Evolutionary conservation across 1,139 yeast species (phyloP).

Genomic region (Yamadazyma spencermartinsiae): DNA sequence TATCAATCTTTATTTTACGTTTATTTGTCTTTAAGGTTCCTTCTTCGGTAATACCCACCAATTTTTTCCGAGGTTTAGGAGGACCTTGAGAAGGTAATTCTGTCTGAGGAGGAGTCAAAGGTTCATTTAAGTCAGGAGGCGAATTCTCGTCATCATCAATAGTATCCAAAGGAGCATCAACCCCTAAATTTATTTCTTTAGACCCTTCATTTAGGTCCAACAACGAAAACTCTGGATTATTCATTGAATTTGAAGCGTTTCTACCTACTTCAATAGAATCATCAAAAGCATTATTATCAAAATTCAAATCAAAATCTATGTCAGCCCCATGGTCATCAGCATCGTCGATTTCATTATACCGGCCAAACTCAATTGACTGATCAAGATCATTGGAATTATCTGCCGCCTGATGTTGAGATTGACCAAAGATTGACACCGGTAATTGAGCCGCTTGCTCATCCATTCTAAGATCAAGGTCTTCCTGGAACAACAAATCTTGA

Average conservation of each 20-base stretch:
- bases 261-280: constrained; percentile 52
- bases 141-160: constrained; percentile 23
- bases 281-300: constrained; percentile 28
- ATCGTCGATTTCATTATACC: constrained; percentile 32
- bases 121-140: constrained; percentile 18
- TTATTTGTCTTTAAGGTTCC: constrained; percentile 43
- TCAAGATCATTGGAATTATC: constrained; percentile 31
- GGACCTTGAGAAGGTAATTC: constrained; percentile 4
- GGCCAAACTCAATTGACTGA: constrained; percentile 60
- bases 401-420: constrained; percentile 5
- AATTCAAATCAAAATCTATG: constrained; percentile 52
- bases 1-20: constrained; percentile 39
- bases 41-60: constrained; percentile 38
- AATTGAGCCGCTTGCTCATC: constrained; percentile 8
- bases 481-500: constrained; percentile 67
- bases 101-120: constrained; percentile 14
- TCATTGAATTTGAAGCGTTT: constrained; percentile 26
- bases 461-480: constrained; percentile 61
- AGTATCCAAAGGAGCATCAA: constrained; percentile 34
- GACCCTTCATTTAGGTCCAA: constrained; percentile 22
- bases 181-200: constrained; percentile 23
- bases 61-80: constrained; percentile 23
- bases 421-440: background rate
- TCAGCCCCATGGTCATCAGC: constrained; percentile 42
- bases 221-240: constrained; percentile 33